These are phyloP conservation scores for Ustilago loliicola DNA, from an alignment of 1,284 basidiomycete genomes.

Conservation along the genomic window DNA sequence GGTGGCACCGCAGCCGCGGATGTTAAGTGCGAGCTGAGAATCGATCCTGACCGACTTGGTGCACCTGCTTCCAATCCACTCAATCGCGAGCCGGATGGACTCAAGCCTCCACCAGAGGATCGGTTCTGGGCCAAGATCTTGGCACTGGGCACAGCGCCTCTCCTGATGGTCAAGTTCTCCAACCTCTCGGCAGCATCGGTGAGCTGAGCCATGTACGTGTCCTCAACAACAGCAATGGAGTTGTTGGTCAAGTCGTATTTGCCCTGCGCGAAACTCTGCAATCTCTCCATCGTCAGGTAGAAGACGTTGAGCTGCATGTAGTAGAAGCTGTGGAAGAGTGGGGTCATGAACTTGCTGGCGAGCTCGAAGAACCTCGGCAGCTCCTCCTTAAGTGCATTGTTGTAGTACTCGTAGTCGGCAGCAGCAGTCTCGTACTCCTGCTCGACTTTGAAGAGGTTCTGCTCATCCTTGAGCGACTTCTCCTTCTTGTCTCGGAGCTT, in stretches of 20 bases:
- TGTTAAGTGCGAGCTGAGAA: conserved; percentile 14
- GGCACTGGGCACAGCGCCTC: conserved; percentile 55
- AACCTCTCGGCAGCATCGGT: conserved; percentile 80
- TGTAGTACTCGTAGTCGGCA: conserved; percentile 97
- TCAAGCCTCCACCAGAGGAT: conserved; percentile 18
- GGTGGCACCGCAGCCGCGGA: conserved; percentile 14
- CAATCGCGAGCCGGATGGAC: conserved; percentile 29
- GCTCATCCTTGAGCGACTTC: conserved; percentile 70
- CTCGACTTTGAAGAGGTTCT: conserved; percentile 79
- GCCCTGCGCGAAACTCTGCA: conserved; percentile 83
- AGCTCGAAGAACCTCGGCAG: conserved; percentile 91
- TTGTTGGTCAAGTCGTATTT: conserved; percentile 82
- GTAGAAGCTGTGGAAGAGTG: conserved; percentile 97
- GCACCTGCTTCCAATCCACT: conserved; percentile 40
- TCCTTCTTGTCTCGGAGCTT: conserved; percentile 95
- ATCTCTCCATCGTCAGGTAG: conserved; percentile 92
- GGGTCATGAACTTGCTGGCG: conserved; percentile 90
- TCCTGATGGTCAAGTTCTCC: conserved; percentile 62
- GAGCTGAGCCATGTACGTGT: conserved; percentile 83
- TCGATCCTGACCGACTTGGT: conserved; percentile 35
- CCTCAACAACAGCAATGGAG: conserved; percentile 76
- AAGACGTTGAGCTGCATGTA: conserved; percentile 98
- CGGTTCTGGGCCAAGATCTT: conserved; percentile 51
- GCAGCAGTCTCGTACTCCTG: conserved; percentile 97
- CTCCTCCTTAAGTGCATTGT: conserved; percentile 89